phyloP scores from a whole-genome alignment of 495 filamentous ascomycete species.

The Talaromyces thailandensis region DNA sequence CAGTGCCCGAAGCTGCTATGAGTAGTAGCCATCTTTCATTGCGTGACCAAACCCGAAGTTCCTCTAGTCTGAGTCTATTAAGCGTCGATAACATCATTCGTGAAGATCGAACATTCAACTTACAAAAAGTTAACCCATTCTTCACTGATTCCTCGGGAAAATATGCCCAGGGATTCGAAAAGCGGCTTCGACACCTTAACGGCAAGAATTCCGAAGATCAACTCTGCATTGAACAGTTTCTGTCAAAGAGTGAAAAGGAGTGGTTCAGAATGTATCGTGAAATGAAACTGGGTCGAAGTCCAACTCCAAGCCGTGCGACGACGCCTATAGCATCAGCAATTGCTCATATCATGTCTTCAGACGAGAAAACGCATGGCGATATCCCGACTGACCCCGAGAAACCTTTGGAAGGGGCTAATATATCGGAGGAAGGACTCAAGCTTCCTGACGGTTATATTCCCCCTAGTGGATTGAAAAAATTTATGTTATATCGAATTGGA shows the following conservation, averaged over 20 bases:
- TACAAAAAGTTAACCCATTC: slow-evolving; percentile 57
- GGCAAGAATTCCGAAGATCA: slow-evolving; percentile 43
- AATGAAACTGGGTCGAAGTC: slow-evolving; percentile 33
- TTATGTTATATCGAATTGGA: slow-evolving; percentile 20
- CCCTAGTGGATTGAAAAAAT: slow-evolving; percentile 41
- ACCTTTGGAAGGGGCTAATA: not conserved
- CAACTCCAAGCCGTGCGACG: not conserved
- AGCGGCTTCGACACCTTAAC: slow-evolving; percentile 41
- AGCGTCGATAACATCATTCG: slow-evolving; percentile 44
- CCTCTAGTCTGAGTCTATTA: slow-evolving; percentile 15
- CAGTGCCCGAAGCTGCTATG: slow-evolving; percentile 2
- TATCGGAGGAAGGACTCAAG: slow-evolving; percentile 23
- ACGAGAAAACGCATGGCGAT: not conserved
- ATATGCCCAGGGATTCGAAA: slow-evolving; percentile 47
- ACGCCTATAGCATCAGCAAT: slow-evolving; percentile 14
- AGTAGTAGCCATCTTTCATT: not conserved
- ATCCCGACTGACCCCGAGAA: not conserved
- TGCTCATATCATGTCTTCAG: not conserved
- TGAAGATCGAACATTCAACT: slow-evolving; percentile 44
- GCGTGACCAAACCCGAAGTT: not conserved
- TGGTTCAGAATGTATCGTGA: slow-evolving; percentile 52
- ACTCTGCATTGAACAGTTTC: slow-evolving; percentile 54
- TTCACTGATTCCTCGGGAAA: slow-evolving; percentile 56
- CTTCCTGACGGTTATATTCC: slow-evolving; percentile 43
- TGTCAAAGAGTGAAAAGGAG: slow-evolving; percentile 54